Conservation (phyloP, 2,329 filamentous ascomycete species). For the Simplicillium aogashimaense region DNA sequence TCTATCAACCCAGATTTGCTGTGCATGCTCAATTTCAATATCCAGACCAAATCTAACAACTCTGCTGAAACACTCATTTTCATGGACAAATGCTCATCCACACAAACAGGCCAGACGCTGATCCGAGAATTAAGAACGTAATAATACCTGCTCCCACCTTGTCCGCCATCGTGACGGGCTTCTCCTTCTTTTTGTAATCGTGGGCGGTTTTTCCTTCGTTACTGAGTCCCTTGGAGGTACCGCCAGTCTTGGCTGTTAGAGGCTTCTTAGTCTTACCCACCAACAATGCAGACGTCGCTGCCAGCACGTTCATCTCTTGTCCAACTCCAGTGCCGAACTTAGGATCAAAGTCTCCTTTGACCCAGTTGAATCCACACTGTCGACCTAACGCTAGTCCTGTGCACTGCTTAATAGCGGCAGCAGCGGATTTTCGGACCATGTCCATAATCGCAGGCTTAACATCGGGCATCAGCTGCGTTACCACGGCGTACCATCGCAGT, state of each 20-base stretch:
- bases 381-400: conserved; percentile 35
- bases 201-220: conserved; percentile 29
- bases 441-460: conserved; percentile 37
- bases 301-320: conserved; percentile 49
- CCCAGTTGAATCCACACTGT: conserved; percentile 47
- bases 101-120: conserved; percentile 29
- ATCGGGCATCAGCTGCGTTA: conserved; percentile 43
- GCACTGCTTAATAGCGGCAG: conserved; percentile 44
- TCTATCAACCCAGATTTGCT: too few relatives aligned
- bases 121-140: conserved; percentile 31
- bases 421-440: conserved; percentile 39
- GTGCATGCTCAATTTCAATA: too few relatives aligned
- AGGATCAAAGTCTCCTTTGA: conserved; percentile 38
- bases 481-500: conserved; percentile 43
- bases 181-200: conserved; percentile 18
- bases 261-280: conserved; percentile 29
- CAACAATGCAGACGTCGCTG: conserved; percentile 43
- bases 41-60: too few relatives aligned
- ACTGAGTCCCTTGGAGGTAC: conserved; percentile 36
- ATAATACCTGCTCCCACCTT: conserved; percentile 37
- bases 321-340: conserved; percentile 43
- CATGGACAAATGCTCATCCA: conserved; percentile 35
- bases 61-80: too few relatives aligned
- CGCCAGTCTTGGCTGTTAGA: conserved; percentile 36
- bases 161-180: conserved; percentile 32